Percentiles rank a stretch among this genome's conserved stretches.
phyloP scores from a whole-genome alignment of 129 eudicot genomes.

The Artemisia tridentata region DNA sequence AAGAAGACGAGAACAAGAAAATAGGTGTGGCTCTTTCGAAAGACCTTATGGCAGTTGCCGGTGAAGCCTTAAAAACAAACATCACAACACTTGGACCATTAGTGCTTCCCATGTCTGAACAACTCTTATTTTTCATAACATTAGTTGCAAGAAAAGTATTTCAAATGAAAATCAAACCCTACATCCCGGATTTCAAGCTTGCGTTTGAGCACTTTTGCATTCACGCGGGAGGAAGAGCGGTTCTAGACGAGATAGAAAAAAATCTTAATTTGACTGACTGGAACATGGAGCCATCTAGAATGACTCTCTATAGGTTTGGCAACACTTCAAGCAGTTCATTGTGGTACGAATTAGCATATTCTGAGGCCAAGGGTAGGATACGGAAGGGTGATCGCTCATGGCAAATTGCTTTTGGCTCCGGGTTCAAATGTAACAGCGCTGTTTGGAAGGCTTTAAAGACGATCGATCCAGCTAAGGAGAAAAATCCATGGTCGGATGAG shows the following conservation, averaged over 20 bases:
- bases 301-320: slow-evolving; percentile 66
- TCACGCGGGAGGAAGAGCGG: slow-evolving; percentile 73
- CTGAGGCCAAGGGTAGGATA: slow-evolving; percentile 7
- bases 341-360: slow-evolving; percentile 44
- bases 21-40: slow-evolving; percentile 59
- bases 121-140: slow-evolving; percentile 42
- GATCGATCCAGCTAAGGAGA: not conserved
- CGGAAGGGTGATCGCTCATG: not conserved
- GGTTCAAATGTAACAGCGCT: not conserved
- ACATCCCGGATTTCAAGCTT: slow-evolving; percentile 59
- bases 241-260: slow-evolving; percentile 66
- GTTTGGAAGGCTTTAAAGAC: slow-evolving; percentile 1
- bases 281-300: slow-evolving; percentile 66
- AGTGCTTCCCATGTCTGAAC: slow-evolving; percentile 53
- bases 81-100: slow-evolving; percentile 60
- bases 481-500: not conserved
- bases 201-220: slow-evolving; percentile 76
- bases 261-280: slow-evolving; percentile 51
- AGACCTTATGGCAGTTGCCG: slow-evolving; percentile 65
- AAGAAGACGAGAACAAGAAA: slow-evolving; percentile 56
- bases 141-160: slow-evolving; percentile 53
- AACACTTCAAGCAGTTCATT: slow-evolving; percentile 66
- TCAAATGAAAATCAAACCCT: slow-evolving; percentile 57
- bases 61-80: slow-evolving; percentile 54
- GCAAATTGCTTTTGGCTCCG: slow-evolving; percentile 1